Conservation (phyloP, 148 eudicot species). For the Talinum fruticosum region DNA sequence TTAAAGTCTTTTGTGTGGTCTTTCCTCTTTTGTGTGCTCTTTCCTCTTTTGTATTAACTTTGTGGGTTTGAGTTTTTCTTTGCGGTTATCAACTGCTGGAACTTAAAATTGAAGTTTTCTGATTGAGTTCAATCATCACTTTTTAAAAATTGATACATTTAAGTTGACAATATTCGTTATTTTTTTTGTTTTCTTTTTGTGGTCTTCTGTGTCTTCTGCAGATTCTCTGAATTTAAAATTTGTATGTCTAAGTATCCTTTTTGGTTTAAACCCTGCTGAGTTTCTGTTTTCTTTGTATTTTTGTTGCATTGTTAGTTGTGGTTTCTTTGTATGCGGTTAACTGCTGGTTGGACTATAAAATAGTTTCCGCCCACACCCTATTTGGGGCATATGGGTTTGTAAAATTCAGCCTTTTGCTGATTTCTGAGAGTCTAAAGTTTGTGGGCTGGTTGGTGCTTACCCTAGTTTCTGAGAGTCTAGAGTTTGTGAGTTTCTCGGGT, state of each 20-base stretch:
- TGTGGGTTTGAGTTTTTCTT: conserved; percentile 2
- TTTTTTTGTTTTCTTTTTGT: too few species aligned
- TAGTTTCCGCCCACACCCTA: background rate
- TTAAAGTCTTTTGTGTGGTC: too few species aligned
- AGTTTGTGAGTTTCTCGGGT: background rate
- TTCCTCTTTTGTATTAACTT: background rate
- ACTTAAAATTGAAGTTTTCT: background rate
- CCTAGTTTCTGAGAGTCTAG: too few species aligned
- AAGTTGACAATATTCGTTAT: too few species aligned
- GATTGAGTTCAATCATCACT: background rate
- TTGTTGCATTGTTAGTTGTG: background rate
- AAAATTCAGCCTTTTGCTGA: background rate
- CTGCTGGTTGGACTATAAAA: background rate
- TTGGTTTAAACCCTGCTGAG: background rate
- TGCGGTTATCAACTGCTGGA: too few species aligned
- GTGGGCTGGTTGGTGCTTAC: too few species aligned
- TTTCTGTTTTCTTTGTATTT: background rate
- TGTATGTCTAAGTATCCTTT: background rate
- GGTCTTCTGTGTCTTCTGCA: too few species aligned
- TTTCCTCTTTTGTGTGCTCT: background rate
- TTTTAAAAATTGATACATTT: too few species aligned
- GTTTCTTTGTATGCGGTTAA: background rate
- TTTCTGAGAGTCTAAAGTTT: too few species aligned
- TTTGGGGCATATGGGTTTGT: background rate
- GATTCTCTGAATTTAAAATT: background rate